Base-by-base conservation (phyloP, 1,139 yeast species). In the Taphrina wiesneri region DNA sequence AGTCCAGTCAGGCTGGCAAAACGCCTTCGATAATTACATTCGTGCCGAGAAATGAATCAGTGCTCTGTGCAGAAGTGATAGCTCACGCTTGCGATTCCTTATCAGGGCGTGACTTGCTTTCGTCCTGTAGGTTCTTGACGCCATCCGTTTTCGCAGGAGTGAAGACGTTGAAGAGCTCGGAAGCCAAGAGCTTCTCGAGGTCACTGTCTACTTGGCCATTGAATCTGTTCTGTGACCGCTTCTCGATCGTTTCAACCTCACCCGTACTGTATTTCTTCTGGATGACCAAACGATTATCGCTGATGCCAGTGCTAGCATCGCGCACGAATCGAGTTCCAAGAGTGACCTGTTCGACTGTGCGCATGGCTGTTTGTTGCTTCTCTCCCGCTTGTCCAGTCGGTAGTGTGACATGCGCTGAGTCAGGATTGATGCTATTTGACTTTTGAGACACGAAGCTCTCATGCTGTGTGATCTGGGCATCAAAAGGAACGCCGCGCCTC, bases 401-500 rank as follows among this genome's bases (percentile, higher is more conserved):
- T 21, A 21, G 7, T n/a, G 25, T 45, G 25, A 19, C n/a, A n/a
- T 9, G 15, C 13, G 21, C n/a, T 11, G 3, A 21, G 11, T 9
- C 11, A 32, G 39, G 39, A 2, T 21, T n/a, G 13, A 7, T n/a
- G 2, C 7, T 39, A 19, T 39, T n/a, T 6, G 43, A 39, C 19
- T 1, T 7, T 13, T 39, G 43, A 39, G 43, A 39, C 19, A 39
- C 43, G n/a, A 5, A 15, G 43, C 43, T 39, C n/a, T 13, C 19
- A 45, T 45, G 49, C 13, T 45, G n/a, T 45, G 49, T 45, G 17
- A 56, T 46, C n/a, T 51, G 51, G 5, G 64, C 57, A 30, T 60
- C 64, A 41, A 60, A 60, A 4, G 64, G 57, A 6, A 60, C 64
- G 6, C 64, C 64, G n/a, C 64, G 64, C 15, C 64, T 17, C 43